Conservation (phyloP, 306 rosid genomes). For the Trichosanthes truncata region DNA sequence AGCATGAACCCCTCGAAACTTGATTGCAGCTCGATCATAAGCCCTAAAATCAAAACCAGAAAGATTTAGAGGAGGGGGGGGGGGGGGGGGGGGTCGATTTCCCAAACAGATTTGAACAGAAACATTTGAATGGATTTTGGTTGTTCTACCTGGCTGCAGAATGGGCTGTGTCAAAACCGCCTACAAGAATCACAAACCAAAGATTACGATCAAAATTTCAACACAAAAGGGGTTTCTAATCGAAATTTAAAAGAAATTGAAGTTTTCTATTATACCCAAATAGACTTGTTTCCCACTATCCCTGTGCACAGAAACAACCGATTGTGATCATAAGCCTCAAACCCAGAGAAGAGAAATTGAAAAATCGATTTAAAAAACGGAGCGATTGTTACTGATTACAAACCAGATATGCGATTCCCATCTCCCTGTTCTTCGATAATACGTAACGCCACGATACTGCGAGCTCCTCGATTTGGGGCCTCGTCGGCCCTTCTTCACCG, state of each 20-base stretch:
- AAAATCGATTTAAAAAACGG: neutral
- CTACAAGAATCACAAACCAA: constrained; percentile 21
- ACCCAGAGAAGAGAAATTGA: neutral
- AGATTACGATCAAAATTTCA: neutral
- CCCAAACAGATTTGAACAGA: neutral
- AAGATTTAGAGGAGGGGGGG: neutral
- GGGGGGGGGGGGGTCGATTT: neutral
- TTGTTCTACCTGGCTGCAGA: constrained; percentile 66
- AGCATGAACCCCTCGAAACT: constrained; percentile 80
- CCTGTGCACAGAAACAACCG: constrained; percentile 31
- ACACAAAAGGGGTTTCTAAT: neutral
- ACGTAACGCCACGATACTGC: constrained; percentile 92
- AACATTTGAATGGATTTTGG: neutral
- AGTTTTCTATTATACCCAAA: constrained; percentile 50
- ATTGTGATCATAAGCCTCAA: neutral
- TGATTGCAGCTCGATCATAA: constrained; percentile 93
- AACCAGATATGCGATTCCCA: constrained; percentile 99
- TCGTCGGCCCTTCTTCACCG: constrained; percentile 66
- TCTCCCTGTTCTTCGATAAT: constrained; percentile 81
- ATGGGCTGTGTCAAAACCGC: constrained; percentile 92
- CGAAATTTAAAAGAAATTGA: neutral
- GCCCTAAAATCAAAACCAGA: constrained; percentile 38
- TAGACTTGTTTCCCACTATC: constrained; percentile 91
- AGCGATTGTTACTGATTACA: constrained; percentile 1
- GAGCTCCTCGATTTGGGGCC: constrained; percentile 94